phyloP scores from a whole-genome alignment of 805 yeast species.

The Kodamaea leandrae region DNA sequence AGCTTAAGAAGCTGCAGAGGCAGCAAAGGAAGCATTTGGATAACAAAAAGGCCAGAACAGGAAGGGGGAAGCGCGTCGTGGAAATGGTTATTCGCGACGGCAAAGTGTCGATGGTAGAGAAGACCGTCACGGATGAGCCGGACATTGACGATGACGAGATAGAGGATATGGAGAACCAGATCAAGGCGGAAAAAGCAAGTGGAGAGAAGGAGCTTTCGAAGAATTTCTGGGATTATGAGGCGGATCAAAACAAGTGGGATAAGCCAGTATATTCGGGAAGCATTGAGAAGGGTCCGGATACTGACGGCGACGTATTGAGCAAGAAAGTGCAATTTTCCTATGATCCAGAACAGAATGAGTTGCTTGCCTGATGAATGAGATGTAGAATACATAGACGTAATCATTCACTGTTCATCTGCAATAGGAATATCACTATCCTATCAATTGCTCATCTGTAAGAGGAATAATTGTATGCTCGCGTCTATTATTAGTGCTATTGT shows the following conservation, averaged over 20 bases:
- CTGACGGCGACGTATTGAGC: slow-evolving; percentile 4
- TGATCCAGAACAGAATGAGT: slow-evolving; percentile 22
- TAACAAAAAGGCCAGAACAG: slow-evolving; percentile 53
- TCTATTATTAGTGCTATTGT: no score
- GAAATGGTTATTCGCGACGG: slow-evolving; percentile 81
- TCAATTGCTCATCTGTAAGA: no score
- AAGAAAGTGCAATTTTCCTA: slow-evolving; percentile 28
- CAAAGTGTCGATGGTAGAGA: slow-evolving; percentile 65
- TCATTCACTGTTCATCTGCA: no score
- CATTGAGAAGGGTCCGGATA: slow-evolving; percentile 1
- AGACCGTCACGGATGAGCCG: slow-evolving; percentile 17
- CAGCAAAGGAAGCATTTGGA: slow-evolving; percentile 63
- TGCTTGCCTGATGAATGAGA: no score
- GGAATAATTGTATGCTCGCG: no score
- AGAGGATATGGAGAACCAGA: slow-evolving; percentile 34
- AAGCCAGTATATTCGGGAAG: slow-evolving; percentile 45
- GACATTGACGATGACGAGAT: slow-evolving; percentile 26
- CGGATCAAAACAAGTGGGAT: slow-evolving; percentile 54
- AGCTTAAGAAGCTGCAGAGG: slow-evolving; percentile 81
- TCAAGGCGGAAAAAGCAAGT: slow-evolving; percentile 22
- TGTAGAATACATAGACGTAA: no score
- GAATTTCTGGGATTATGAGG: slow-evolving; percentile 59
- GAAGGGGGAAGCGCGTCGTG: slow-evolving; percentile 71
- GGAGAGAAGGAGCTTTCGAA: slow-evolving; percentile 32
- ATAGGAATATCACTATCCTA: no score